Percentiles rank a stretch among this genome's conserved stretches.
Evolutionary conservation across 768 basidiomycete genomes (phyloP).

Genomic region (Russula earlei): DNA sequence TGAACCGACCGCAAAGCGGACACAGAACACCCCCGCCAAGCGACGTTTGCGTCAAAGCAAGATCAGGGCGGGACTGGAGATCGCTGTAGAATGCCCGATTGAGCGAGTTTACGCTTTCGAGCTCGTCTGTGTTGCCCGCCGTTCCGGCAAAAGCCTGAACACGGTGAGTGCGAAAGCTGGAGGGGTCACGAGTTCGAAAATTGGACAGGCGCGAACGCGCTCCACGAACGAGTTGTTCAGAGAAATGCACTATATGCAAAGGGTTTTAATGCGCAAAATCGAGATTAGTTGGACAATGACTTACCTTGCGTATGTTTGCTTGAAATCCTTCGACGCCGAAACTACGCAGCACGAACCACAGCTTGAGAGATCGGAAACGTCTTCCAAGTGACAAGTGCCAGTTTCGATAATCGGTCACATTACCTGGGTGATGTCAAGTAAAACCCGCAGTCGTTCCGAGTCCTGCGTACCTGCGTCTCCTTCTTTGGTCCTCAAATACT

Average conservation of each 20-base stretch:
- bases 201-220: constrained; percentile 40
- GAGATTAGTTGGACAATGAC: constrained; percentile 19
- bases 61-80: constrained; percentile 49
- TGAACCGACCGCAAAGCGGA: constrained; percentile 73
- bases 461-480: constrained; percentile 55
- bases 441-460: not conserved
- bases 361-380: constrained; percentile 83
- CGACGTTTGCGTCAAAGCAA: constrained; percentile 71
- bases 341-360: constrained; percentile 87
- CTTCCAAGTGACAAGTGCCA: constrained; percentile 79
- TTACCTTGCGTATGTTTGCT: constrained; percentile 57
- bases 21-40: constrained; percentile 64
- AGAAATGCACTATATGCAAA: constrained; percentile 43
- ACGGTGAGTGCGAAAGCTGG: constrained; percentile 69
- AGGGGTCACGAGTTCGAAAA: constrained; percentile 56
- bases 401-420: constrained; percentile 81
- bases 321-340: constrained; percentile 77
- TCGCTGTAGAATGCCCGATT: constrained; percentile 55
- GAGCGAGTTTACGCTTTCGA: constrained; percentile 46
- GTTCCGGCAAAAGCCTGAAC: constrained; percentile 50
- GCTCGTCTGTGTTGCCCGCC: constrained; percentile 9
- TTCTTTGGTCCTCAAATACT: constrained; percentile 71
- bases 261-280: too few species aligned
- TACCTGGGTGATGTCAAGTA: constrained; percentile 34
- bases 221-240: constrained; percentile 51